Evolutionary conservation across 257 asterid genomes (phyloP).

Genomic region (Solanum dulcamara): DNA sequence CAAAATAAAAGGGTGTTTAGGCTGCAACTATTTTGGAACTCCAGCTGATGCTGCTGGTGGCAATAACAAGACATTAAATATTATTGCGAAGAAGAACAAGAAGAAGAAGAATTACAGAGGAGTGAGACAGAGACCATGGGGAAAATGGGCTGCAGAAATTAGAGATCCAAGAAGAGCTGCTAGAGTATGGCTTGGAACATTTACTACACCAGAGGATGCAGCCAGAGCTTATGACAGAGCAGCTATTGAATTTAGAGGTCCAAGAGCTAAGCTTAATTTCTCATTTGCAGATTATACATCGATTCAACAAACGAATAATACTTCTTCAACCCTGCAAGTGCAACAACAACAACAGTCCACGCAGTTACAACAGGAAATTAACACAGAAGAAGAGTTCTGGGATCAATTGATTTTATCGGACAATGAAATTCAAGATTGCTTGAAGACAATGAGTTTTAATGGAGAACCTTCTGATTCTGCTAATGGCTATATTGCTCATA

Average conservation of each 20-base stretch:
- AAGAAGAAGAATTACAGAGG: slow-evolving; percentile 83
- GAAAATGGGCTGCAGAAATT: slow-evolving; percentile 91
- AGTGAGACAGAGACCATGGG: slow-evolving; percentile 91
- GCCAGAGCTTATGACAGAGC: slow-evolving; percentile 76
- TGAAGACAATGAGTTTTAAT: slow-evolving; percentile 36
- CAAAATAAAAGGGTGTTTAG: slow-evolving; percentile 51
- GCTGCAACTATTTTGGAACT: slow-evolving; percentile 49
- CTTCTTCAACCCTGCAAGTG: background rate
- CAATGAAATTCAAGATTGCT: slow-evolving; percentile 37
- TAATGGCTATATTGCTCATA: background rate
- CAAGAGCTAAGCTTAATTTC: slow-evolving; percentile 73
- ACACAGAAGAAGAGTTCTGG: background rate
- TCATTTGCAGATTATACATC: slow-evolving; percentile 51
- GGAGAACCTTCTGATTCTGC: slow-evolving; percentile 34
- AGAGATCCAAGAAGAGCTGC: slow-evolving; percentile 68
- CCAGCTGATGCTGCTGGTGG: background rate
- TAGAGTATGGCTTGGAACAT: slow-evolving; percentile 89
- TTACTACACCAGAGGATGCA: slow-evolving; percentile 65
- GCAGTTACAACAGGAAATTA: background rate
- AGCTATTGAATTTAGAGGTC: slow-evolving; percentile 78
- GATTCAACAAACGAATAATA: background rate
- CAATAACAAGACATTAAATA: background rate
- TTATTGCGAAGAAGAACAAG: slow-evolving; percentile 21
- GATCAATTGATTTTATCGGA: slow-evolving; percentile 9
- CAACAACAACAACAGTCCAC: background rate